Conservation (phyloP, 306 rosid species). For the Trifolium pratense region DNA sequence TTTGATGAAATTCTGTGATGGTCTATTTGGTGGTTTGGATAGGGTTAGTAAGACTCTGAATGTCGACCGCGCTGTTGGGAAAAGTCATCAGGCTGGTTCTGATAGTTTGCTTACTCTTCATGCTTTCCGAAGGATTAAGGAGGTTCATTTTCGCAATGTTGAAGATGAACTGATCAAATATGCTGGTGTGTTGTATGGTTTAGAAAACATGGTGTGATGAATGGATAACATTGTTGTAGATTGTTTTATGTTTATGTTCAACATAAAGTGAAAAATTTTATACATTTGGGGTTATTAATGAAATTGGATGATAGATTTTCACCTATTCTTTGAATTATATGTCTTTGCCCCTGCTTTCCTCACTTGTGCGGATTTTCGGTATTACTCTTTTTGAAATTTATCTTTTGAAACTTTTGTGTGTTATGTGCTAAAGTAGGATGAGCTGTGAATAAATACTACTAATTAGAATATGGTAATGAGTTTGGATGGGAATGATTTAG, state of each 20-base stretch:
- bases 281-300: constrained; percentile 38
- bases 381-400: neutral
- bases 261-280: constrained; percentile 34
- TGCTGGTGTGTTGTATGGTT: constrained; percentile 66
- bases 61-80: constrained; percentile 54
- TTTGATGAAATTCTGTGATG: constrained; percentile 51
- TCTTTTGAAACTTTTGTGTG: neutral
- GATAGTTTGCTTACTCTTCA: constrained; percentile 73
- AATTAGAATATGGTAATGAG: constrained; percentile 6
- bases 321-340: constrained; percentile 11
- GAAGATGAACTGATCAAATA: constrained; percentile 44
- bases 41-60: constrained; percentile 48
- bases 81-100: constrained; percentile 76
- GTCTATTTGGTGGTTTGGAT: constrained; percentile 66
- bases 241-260: neutral
- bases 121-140: constrained; percentile 51
- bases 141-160: constrained; percentile 39
- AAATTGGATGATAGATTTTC: neutral
- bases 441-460: neutral
- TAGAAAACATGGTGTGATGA: neutral
- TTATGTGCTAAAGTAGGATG: neutral
- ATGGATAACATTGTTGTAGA: neutral
- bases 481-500: neutral
- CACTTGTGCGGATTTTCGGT: neutral
- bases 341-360: neutral